Percentiles rank a stretch among this genome's conserved stretches.
phyloP scores from a whole-genome alignment of 345 rosid species.

The Brassica incana region DNA sequence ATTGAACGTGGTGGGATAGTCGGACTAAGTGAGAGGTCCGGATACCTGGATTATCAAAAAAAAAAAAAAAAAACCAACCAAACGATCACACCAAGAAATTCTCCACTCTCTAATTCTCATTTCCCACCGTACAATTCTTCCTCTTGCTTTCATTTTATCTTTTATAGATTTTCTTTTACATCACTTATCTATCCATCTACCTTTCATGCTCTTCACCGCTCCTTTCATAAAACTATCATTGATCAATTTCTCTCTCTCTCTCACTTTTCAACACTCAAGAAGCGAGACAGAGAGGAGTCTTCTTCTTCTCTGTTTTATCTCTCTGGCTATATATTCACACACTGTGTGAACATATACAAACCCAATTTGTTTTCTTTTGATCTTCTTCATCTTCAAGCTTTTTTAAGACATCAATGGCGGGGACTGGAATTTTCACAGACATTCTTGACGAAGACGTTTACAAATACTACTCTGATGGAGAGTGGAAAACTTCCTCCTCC shows the following conservation, averaged over 20 bases:
- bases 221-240: slow-evolving; percentile 8
- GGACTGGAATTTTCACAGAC: slow-evolving; percentile 72
- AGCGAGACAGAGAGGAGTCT: slow-evolving; percentile 40
- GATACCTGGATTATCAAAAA: too few species aligned
- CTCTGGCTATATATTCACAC: slow-evolving; percentile 21
- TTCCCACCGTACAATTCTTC: slow-evolving; percentile 35
- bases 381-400: slow-evolving; percentile 33
- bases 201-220: slow-evolving; percentile 38
- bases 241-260: slow-evolving; percentile 9
- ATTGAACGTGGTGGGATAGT: too few species aligned
- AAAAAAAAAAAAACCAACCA: too few species aligned
- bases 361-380: slow-evolving; percentile 41
- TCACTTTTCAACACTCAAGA: slow-evolving; percentile 24
- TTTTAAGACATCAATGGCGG: slow-evolving; percentile 59
- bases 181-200: slow-evolving; percentile 20
- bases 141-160: slow-evolving; percentile 20
- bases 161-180: slow-evolving; percentile 14
- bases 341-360: slow-evolving; percentile 18
- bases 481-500: slow-evolving; percentile 82
- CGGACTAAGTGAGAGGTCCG: too few species aligned
- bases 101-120: slow-evolving; percentile 30
- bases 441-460: slow-evolving; percentile 79
- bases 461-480: slow-evolving; percentile 82
- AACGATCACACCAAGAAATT: slow-evolving; percentile 33
- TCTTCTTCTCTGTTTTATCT: slow-evolving; percentile 41